phyloP scores from a whole-genome alignment of 2,329 filamentous ascomycete species.

The Rutstroemia sp. region DNA sequence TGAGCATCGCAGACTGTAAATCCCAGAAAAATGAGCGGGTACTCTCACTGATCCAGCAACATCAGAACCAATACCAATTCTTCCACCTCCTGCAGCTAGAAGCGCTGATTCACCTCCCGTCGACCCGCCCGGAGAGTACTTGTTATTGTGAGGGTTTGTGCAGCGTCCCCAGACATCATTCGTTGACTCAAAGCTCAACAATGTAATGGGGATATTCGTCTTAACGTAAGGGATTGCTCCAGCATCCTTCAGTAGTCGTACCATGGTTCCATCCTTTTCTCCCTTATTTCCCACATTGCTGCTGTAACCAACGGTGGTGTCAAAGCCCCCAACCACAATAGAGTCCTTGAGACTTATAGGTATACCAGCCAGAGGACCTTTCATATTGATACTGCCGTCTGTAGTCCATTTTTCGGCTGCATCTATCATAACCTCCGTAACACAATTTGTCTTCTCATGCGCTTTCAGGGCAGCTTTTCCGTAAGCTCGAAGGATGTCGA shows the following conservation, averaged over 20 bases:
- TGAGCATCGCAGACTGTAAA: conserved; percentile 80
- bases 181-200: conserved; percentile 29
- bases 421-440: conserved; percentile 78
- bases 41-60: conserved; percentile 83
- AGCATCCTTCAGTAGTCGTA: conserved; percentile 74
- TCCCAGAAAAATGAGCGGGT: conserved; percentile 83
- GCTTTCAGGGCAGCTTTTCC: conserved; percentile 79
- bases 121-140: conserved; percentile 82
- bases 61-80: conserved; percentile 82
- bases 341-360: conserved; percentile 80
- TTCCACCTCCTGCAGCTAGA: conserved; percentile 68
- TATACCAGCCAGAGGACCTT: conserved; percentile 79
- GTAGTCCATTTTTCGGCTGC: conserved; percentile 68
- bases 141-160: conserved; percentile 75
- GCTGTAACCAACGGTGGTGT: conserved; percentile 77
- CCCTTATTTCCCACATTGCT: conserved; percentile 63
- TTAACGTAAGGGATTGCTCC: conserved; percentile 89
- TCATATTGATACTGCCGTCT: conserved; percentile 56
- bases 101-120: conserved; percentile 67
- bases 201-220: conserved; percentile 80
- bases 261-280: conserved; percentile 69
- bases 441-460: conserved; percentile 79
- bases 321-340: conserved; percentile 75
- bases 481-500: conserved; percentile 76
- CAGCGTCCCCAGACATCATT: conserved; percentile 74